phyloP scores from a whole-genome alignment of 2,329 filamentous ascomycete genomes.

The Verticillium tricorpus region DNA sequence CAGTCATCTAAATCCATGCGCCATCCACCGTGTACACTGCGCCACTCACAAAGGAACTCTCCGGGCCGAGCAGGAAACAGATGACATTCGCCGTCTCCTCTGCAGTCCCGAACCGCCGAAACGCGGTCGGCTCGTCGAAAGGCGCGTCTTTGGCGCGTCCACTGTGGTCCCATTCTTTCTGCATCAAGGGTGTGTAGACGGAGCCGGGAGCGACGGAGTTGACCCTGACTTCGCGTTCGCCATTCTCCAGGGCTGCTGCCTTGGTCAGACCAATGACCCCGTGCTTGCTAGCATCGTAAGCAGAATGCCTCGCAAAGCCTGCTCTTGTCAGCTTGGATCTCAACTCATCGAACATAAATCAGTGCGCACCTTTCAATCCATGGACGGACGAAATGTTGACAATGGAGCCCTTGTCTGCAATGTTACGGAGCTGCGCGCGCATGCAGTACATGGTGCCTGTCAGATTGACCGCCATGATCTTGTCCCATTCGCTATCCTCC shows the following conservation, averaged over 20 bases:
- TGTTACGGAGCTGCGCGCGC: constrained; percentile 28
- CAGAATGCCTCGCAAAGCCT: constrained; percentile 24
- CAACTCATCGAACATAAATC: not conserved
- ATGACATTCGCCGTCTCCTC: constrained; percentile 45
- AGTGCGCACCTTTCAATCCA: constrained; percentile 22
- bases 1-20: constrained; percentile 26
- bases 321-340: constrained; percentile 19
- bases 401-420: constrained; percentile 42
- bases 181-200: constrained; percentile 46
- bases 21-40: constrained; percentile 43
- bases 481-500: constrained; percentile 37
- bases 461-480: constrained; percentile 31
- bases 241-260: constrained; percentile 31
- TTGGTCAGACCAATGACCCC: constrained; percentile 28
- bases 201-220: constrained; percentile 40
- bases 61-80: constrained; percentile 41
- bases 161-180: constrained; percentile 31
- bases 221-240: constrained; percentile 34
- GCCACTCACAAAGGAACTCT: constrained; percentile 41
- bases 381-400: constrained; percentile 44
- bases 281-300: constrained; percentile 32
- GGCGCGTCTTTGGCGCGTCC: constrained; percentile 28
- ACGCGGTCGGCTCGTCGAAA: constrained; percentile 36
- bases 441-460: constrained; percentile 36
- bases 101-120: constrained; percentile 38